Evolutionary conservation across 208 protist species (phyloP).

Genomic region (Trypanosomatidae sp.): DNA sequence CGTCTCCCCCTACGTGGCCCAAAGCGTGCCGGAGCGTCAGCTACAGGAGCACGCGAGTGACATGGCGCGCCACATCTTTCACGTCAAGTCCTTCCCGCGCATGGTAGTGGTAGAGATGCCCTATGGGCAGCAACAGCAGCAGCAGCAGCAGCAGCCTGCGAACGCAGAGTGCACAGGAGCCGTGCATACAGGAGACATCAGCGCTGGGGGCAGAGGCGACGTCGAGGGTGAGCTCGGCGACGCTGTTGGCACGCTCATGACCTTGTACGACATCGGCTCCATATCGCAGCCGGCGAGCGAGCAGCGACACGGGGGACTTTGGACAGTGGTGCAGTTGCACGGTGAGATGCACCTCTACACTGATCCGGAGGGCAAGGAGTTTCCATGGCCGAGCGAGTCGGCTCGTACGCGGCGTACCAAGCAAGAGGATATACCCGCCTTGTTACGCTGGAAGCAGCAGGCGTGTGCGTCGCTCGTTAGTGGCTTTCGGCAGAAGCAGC

Average conservation of each 20-base stretch:
- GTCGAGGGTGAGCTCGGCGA: constrained; percentile 16
- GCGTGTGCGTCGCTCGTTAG: constrained; percentile 3
- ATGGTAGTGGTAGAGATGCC: constrained; percentile 46
- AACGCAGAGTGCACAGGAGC: not conserved
- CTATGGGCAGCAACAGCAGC: constrained; percentile 1
- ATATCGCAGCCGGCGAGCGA: constrained; percentile 6
- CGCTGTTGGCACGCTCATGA: constrained; percentile 3
- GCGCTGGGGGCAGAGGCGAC: not conserved
- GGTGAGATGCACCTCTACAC: constrained; percentile 30
- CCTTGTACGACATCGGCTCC: not conserved
- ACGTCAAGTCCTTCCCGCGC: constrained; percentile 60
- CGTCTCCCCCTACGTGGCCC: constrained; percentile 21
- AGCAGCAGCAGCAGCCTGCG: not conserved
- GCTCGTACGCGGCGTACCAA: constrained; percentile 14
- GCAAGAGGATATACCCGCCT: not conserved
- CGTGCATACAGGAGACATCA: not conserved
- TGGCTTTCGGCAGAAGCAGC: constrained; percentile 10
- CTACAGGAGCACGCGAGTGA: constrained; percentile 17
- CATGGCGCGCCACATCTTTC: constrained; percentile 21
- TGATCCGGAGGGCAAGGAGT: constrained; percentile 34
- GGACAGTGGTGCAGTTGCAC: constrained; percentile 39
- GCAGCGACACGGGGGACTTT: constrained; percentile 18
- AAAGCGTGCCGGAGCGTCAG: constrained; percentile 9
- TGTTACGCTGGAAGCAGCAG: constrained; percentile 3
- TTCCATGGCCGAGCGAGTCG: constrained; percentile 31